Conservation (phyloP, 164 flowering plant genomes). For the Vitis rotundifolia region DNA sequence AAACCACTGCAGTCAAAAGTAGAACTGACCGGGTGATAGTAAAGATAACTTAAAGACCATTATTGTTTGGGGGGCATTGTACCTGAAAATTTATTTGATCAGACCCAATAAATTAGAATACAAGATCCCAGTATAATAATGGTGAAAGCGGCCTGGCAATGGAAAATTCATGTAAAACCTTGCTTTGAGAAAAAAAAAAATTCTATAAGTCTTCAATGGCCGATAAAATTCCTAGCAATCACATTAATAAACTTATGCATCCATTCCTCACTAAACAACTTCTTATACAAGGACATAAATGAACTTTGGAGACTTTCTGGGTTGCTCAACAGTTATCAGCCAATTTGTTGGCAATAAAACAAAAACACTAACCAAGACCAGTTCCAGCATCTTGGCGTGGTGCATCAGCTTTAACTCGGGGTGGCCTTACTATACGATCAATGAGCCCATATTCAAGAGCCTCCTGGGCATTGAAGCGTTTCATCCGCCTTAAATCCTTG, state of each 20-base stretch:
- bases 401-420: conserved; percentile 54
- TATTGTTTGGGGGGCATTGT: too few relatives aligned
- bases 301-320: neutral
- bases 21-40: too few relatives aligned
- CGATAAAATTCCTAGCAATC: too few relatives aligned
- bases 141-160: too few relatives aligned
- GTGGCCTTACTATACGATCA: conserved; percentile 75
- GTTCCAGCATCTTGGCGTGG: conserved; percentile 44
- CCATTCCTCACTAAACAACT: neutral
- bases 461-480: conserved; percentile 66
- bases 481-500: conserved; percentile 62
- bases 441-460: conserved; percentile 91
- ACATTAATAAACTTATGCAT: too few relatives aligned
- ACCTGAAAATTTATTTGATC: too few relatives aligned
- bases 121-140: too few relatives aligned
- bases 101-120: too few relatives aligned
- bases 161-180: too few relatives aligned
- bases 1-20: too few relatives aligned
- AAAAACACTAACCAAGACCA: conserved; percentile 48
- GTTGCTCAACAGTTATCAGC: neutral
- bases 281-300: conserved; percentile 1
- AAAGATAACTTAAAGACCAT: too few relatives aligned
- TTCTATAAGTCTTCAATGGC: neutral
- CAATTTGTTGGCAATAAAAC: neutral
- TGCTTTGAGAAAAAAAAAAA: too few relatives aligned